Conservation (phyloP, 495 filamentous ascomycete genomes). For the Hyphodiscus hymeniophilus region DNA sequence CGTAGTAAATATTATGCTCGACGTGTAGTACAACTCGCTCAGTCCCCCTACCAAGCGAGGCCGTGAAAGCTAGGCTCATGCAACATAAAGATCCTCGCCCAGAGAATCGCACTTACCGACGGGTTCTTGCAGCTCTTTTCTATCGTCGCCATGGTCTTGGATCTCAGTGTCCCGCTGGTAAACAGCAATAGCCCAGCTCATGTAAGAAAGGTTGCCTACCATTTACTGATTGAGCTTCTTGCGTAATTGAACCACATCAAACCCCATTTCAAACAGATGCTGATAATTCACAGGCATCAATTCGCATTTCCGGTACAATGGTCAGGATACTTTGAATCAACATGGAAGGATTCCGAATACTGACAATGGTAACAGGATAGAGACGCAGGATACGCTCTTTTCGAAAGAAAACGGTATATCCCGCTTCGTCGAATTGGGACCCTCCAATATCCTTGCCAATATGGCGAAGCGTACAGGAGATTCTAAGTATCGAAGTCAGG, state of each 20-base stretch:
- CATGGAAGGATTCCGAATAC: background rate
- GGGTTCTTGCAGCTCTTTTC: too few species aligned
- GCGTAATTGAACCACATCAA: background rate
- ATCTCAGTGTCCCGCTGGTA: too few species aligned
- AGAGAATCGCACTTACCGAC: too few species aligned
- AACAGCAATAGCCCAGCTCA: too few species aligned
- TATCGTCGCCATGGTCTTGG: too few species aligned
- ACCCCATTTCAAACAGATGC: background rate
- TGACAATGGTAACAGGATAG: constrained; percentile 4
- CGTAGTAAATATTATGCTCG: too few species aligned
- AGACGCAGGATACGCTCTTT: constrained; percentile 8
- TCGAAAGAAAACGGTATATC: background rate
- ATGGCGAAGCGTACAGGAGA: constrained; percentile 3
- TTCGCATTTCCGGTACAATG: constrained; percentile 10
- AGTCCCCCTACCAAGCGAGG: too few species aligned
- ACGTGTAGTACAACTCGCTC: too few species aligned
- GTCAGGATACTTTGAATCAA: constrained; percentile 1
- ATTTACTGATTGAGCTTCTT: background rate
- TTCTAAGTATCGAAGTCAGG: background rate
- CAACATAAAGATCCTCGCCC: too few species aligned
- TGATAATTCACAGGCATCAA: constrained; percentile 6
- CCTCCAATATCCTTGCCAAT: background rate
- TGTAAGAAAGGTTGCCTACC: too few species aligned
- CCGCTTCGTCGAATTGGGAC: constrained; percentile 5
- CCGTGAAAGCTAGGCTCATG: too few species aligned